These are phyloP conservation scores for Xylariaceae sp. DNA, from an alignment of 2,329 filamentous ascomycete species.

Conservation along the genomic window DNA sequence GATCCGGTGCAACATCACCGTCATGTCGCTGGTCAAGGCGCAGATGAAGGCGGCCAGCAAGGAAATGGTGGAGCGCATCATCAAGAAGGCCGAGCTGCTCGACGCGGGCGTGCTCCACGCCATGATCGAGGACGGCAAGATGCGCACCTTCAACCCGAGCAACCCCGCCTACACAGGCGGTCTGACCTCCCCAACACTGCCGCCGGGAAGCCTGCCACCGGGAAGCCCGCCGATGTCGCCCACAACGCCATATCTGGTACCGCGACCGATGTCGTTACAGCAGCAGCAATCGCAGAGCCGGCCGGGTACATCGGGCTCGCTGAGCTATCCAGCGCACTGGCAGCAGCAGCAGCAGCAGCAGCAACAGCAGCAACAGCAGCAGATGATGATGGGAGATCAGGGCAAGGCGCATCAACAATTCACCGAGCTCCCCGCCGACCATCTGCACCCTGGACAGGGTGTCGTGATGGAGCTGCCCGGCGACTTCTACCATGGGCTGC, in stretches of 20 bases:
- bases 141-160: constrained; percentile 50
- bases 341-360: constrained; percentile 21
- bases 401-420: constrained; percentile 15
- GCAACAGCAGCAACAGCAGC: constrained; percentile 19
- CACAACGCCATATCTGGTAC: constrained; percentile 31
- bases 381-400: constrained; percentile 13
- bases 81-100: constrained; percentile 64
- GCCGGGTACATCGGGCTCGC: constrained; percentile 26
- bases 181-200: constrained; percentile 20
- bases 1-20: constrained; percentile 60
- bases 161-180: constrained; percentile 22
- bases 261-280: constrained; percentile 29
- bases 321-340: constrained; percentile 18
- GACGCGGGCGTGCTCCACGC: constrained; percentile 58
- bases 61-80: constrained; percentile 59
- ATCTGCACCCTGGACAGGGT: constrained; percentile 5
- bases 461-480: constrained; percentile 35
- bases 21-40: constrained; percentile 58
- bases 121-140: constrained; percentile 58
- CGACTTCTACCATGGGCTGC: constrained; percentile 42
- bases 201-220: constrained; percentile 8
- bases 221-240: constrained; percentile 23
- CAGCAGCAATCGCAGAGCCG: constrained; percentile 23
- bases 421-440: constrained; percentile 33
- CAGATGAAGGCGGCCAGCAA: constrained; percentile 60